Conservation (phyloP, 2,329 filamentous ascomycete genomes). For the Chrysosphaeria jannelii region DNA sequence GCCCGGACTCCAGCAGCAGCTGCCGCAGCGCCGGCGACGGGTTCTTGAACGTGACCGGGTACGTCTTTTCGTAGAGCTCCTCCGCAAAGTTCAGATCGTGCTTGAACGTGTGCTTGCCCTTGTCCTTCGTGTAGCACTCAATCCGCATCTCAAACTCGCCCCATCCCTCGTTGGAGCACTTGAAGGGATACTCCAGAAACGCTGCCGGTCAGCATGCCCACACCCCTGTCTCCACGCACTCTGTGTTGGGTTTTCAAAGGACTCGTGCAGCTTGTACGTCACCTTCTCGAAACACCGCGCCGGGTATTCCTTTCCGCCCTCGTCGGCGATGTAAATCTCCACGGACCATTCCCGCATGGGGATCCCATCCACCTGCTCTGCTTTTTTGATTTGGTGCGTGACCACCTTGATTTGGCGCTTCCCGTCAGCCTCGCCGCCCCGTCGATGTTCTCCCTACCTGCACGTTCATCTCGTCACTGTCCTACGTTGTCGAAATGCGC, state of each 20-base stretch:
- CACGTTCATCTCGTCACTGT: not conserved
- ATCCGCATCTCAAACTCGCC: slow-evolving; percentile 94
- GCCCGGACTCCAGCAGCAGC: slow-evolving; percentile 53
- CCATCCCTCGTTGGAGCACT: slow-evolving; percentile 84
- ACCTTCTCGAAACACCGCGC: slow-evolving; percentile 78
- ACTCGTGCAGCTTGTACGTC: slow-evolving; percentile 76
- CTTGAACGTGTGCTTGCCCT: slow-evolving; percentile 48
- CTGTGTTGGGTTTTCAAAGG: slow-evolving; percentile 65
- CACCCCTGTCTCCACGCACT: too few relatives aligned
- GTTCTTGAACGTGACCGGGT: slow-evolving; percentile 68
- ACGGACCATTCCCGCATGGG: slow-evolving; percentile 86
- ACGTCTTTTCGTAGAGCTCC: slow-evolving; percentile 53
- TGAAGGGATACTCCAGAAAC: slow-evolving; percentile 63
- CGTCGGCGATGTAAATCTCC: slow-evolving; percentile 56
- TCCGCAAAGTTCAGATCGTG: slow-evolving; percentile 85
- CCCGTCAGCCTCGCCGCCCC: too few relatives aligned
- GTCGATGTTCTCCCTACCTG: too few relatives aligned
- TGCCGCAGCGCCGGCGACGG: slow-evolving; percentile 64
- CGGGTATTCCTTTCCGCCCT: slow-evolving; percentile 55
- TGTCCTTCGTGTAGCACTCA: slow-evolving; percentile 54
- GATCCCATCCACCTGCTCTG: slow-evolving; percentile 57
- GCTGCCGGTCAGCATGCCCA: too few relatives aligned
- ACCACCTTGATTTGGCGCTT: slow-evolving; percentile 80
- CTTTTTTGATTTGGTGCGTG: slow-evolving; percentile 68
- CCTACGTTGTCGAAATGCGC: too few relatives aligned